A percentile compares a stretch with the other conserved stretches of the same genome.
These are phyloP conservation scores for Cantharellus cinnabarinus DNA, from an alignment of 768 basidiomycete species.

Conservation along the genomic window DNA sequence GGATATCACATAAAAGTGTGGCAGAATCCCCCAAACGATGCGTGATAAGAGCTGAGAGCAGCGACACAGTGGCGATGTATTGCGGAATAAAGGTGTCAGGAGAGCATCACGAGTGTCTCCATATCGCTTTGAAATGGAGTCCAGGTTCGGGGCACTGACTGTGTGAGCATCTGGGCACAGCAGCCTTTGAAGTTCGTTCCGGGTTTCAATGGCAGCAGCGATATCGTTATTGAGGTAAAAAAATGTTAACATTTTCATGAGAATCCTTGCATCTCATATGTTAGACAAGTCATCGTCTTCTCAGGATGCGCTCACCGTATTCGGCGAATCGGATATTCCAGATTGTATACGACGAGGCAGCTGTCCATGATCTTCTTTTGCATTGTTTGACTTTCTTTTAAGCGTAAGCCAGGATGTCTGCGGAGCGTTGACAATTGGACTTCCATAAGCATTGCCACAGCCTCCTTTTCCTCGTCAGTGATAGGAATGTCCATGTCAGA, in stretches of 20 bases:
- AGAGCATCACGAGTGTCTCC: no score
- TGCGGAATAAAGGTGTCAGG: no score
- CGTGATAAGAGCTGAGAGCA: constrained; percentile 52
- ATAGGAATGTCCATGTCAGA: no score
- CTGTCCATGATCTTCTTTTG: no score
- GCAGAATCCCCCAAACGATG: constrained; percentile 18
- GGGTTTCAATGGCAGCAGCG: not conserved
- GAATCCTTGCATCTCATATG: not conserved
- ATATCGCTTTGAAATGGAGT: no score
- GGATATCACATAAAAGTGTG: no score
- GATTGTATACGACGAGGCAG: no score
- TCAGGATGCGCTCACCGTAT: no score
- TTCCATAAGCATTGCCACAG: not conserved
- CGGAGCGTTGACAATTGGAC: not conserved
- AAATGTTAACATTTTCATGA: not conserved
- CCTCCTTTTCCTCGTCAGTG: not conserved
- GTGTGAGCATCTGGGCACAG: not conserved
- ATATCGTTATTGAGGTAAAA: not conserved
- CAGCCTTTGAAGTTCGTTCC: not conserved
- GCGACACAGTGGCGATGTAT: constrained; percentile 26
- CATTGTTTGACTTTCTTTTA: no score
- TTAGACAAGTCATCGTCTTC: no score
- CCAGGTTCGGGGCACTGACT: no score
- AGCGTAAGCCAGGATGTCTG: not conserved
- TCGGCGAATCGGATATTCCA: no score